Conservation (phyloP, 1,284 basidiomycete species). For the Heimioporus retisporus region DNA sequence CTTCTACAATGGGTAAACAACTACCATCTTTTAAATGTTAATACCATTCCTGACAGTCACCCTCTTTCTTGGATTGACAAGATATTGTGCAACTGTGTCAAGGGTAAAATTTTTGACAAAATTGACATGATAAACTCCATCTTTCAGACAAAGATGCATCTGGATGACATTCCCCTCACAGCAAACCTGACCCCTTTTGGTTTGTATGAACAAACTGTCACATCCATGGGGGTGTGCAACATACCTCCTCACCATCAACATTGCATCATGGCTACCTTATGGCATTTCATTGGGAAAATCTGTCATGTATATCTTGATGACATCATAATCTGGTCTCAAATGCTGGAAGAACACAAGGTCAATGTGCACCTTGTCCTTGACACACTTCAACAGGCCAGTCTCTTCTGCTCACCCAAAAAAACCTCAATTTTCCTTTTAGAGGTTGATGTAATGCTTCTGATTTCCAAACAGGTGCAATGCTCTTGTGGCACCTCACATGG, state of each 20-base stretch:
- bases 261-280: slow-evolving; percentile 18
- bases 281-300: too few species aligned
- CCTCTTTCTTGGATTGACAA: too few species aligned
- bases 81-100: slow-evolving; percentile 7
- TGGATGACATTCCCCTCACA: slow-evolving; percentile 37
- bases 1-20: slow-evolving; percentile 29
- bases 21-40: slow-evolving; percentile 23
- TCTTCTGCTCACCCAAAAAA: not conserved
- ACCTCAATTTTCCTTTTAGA: not conserved
- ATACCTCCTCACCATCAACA: slow-evolving; percentile 33
- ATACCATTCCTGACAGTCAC: too few species aligned
- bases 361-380: slow-evolving; percentile 19
- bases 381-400: not conserved
- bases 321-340: slow-evolving; percentile 48
- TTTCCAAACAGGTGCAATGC: slow-evolving; percentile 41
- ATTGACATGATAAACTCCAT: slow-evolving; percentile 48
- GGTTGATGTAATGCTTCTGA: slow-evolving; percentile 45
- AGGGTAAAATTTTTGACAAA: slow-evolving; percentile 38
- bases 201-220: slow-evolving; percentile 37
- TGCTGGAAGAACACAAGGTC: slow-evolving; percentile 39
- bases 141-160: slow-evolving; percentile 30
- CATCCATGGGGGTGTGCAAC: slow-evolving; percentile 42
- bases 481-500: slow-evolving; percentile 43
- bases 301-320: too few species aligned
- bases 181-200: slow-evolving; percentile 36